A percentile compares a stretch with the other conserved stretches of the same genome.
Evolutionary conservation across 139 green algal species (phyloP).

Genomic region (Coelastrella sp.): DNA sequence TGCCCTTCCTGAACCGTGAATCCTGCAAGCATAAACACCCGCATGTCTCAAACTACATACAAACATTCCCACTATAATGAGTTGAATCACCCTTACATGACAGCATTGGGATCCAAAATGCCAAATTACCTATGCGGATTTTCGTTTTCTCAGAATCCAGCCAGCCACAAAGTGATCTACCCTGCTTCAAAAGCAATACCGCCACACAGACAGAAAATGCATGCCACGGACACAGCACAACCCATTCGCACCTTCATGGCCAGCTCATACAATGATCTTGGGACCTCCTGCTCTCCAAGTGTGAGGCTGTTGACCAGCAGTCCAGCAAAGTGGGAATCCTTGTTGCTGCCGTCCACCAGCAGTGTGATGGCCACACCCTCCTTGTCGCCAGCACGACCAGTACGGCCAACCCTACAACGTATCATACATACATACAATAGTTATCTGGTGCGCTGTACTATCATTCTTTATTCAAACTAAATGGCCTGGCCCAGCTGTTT

Average conservation of each 20-base stretch:
- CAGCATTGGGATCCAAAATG: not conserved
- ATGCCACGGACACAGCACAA: not conserved
- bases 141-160: not conserved
- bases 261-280: slow-evolving; percentile 71
- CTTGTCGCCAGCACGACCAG: slow-evolving; percentile 94
- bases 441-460: not conserved
- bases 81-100: not conserved
- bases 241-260: slow-evolving; percentile 66
- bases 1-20: slow-evolving; percentile 50
- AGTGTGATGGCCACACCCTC: slow-evolving; percentile 90
- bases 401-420: slow-evolving; percentile 82
- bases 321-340: slow-evolving; percentile 76
- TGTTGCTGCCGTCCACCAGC: slow-evolving; percentile 64
- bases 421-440: not conserved
- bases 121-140: not conserved
- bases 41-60: not conserved
- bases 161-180: not conserved
- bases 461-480: not conserved
- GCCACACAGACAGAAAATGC: not conserved
- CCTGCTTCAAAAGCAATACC: not conserved
- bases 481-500: too few species aligned
- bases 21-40: slow-evolving; percentile 44
- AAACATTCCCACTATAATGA: not conserved
- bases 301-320: slow-evolving; percentile 80
- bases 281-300: slow-evolving; percentile 82